These are phyloP conservation scores for Gossypium sturtianum DNA, from an alignment of 345 rosid genomes.

Conservation along the genomic window DNA sequence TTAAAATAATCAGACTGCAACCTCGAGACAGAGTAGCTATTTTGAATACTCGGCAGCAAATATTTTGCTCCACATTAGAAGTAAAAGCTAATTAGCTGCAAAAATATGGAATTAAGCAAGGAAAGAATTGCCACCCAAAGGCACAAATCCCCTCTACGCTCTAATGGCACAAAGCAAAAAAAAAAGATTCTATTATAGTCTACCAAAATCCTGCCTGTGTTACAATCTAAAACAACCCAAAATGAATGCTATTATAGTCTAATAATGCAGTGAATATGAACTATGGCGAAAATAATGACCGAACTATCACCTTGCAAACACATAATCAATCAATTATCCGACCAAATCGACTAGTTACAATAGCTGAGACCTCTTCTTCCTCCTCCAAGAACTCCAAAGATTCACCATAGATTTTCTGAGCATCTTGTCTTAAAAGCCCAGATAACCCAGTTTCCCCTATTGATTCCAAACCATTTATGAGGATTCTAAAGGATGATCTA, in stretches of 20 bases:
- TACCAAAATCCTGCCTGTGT: too few relatives aligned
- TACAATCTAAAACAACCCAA: too few relatives aligned
- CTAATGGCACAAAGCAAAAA: too few relatives aligned
- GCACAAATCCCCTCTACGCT: background rate
- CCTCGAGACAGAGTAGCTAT: background rate
- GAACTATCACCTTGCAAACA: background rate
- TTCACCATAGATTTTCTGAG: constrained; percentile 49
- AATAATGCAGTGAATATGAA: too few relatives aligned
- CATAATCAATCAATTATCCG: background rate
- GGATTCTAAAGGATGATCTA: constrained; percentile 44
- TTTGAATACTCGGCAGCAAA: background rate
- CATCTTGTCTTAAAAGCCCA: constrained; percentile 50
- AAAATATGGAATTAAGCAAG: background rate
- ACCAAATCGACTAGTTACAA: background rate
- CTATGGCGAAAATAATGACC: too few relatives aligned
- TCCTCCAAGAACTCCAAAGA: constrained; percentile 44
- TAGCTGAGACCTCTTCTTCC: constrained; percentile 25
- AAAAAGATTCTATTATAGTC: too few relatives aligned
- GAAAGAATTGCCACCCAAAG: background rate
- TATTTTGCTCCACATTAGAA: background rate
- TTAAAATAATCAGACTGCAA: background rate
- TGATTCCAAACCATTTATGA: constrained; percentile 56
- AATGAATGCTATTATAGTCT: too few relatives aligned
- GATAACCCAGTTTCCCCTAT: constrained; percentile 37
- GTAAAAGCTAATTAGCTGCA: background rate